Evolutionary conservation across 129 eudicot species (phyloP).

Genomic region (Flaveria sonorensis): DNA sequence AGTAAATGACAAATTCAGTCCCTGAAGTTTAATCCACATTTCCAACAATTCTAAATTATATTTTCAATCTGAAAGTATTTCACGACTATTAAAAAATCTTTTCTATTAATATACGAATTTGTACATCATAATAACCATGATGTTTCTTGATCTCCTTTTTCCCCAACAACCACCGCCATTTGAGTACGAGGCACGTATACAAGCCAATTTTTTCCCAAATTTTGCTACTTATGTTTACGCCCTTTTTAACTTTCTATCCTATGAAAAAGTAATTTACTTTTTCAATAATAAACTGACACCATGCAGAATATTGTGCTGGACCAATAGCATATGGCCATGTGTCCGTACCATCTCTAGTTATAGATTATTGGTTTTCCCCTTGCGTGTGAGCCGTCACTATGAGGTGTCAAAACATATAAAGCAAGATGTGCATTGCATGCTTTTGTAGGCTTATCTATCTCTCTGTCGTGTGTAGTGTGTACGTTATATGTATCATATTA

Average conservation of each 20-base stretch:
- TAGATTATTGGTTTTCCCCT: background rate
- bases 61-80: too few species aligned
- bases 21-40: too few species aligned
- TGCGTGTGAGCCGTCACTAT: slow-evolving; percentile 6
- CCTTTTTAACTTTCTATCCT: slow-evolving; percentile 8
- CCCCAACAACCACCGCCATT: slow-evolving; percentile 43
- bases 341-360: slow-evolving; percentile 14
- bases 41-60: too few species aligned
- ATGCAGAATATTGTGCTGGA: slow-evolving; percentile 16
- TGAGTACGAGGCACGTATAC: slow-evolving; percentile 51
- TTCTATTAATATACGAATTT: too few species aligned
- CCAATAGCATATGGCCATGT: background rate
- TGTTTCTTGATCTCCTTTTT: background rate
- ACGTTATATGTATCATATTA: background rate
- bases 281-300: background rate
- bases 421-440: slow-evolving; percentile 6
- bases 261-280: slow-evolving; percentile 9
- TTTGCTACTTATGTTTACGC: slow-evolving; percentile 18
- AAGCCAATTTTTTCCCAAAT: slow-evolving; percentile 37
- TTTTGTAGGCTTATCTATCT: slow-evolving; percentile 7
- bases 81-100: too few species aligned
- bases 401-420: slow-evolving; percentile 7
- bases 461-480: slow-evolving; percentile 1
- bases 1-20: too few species aligned
- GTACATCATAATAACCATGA: background rate